Base-by-base conservation (phyloP, 164 flowering plant species). In the Chimonanthus salicifolius region DNA sequence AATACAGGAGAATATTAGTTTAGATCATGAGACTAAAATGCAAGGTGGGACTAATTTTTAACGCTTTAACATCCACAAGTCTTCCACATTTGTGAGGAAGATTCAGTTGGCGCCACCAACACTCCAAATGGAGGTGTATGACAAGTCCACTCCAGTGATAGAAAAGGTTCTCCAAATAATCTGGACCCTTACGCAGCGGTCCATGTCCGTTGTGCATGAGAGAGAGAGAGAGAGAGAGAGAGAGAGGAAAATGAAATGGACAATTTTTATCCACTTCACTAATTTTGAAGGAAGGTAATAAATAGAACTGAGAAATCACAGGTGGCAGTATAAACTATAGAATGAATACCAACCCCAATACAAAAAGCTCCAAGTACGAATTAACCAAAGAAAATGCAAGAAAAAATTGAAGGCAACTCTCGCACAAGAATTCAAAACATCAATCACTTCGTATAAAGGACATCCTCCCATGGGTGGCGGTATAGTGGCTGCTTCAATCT, bases 391-490 rank as follows among this genome's bases (percentile, higher is more conserved):
- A 33, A 33, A 33, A 33, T 54, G 15, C 60, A 54, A 0, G 60
- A 54, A 16, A 54, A 0, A 54, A 54, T 10, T 10, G 4, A 54
- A 10, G 15, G 13, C 60, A 54, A 54, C n/a, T 13, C n/a, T 54
- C 0, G 15, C 13, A 54, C n/a, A 0, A 54, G 15, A 54, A 33
- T 33, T 33, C 33, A 33, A 33, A 33, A 33, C 33, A 33, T 33
- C 33, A 4, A 13, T 91, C 83, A 94, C 88, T 94, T 94, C 80
- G 99, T 94, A 88, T 95, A 95, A 64, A 95, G 92, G 67, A 95
- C 98, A 83, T 95, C 98, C 81, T 95, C 99, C 99, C 99, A 93
- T 75, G 98, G 99, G 85, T 95, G 99, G 62, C 99, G 92, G 87
- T 95, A 95, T 18, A 95, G 89, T 2, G 99, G 97, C 86, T 95